Conservation (phyloP, 202 grass and related monocot genomes). For the Elaeis oleifera region DNA sequence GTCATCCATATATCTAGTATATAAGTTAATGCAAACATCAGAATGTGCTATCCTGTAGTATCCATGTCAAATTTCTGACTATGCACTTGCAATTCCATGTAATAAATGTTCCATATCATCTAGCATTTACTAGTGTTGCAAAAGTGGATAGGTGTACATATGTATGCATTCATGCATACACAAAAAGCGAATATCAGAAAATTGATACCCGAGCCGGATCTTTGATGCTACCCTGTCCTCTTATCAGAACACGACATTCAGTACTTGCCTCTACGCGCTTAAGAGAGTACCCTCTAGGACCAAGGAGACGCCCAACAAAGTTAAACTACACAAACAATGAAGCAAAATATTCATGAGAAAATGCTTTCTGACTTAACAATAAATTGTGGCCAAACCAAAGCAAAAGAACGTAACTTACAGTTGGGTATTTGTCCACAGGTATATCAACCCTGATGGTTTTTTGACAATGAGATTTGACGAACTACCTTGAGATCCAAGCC, state of each 20-base stretch:
- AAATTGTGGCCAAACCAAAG: too few relatives aligned
- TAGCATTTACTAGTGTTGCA: neutral
- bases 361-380: too few relatives aligned
- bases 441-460: conserved; percentile 38
- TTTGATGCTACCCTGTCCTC: conserved; percentile 37
- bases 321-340: conserved; percentile 25
- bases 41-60: too few relatives aligned
- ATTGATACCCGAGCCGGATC: conserved; percentile 26
- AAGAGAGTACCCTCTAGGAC: conserved; percentile 37
- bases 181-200: neutral
- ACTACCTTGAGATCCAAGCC: conserved; percentile 23
- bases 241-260: conserved; percentile 32
- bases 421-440: conserved; percentile 34
- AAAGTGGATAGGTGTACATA: neutral
- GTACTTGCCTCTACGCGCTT: conserved; percentile 36
- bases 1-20: too few relatives aligned
- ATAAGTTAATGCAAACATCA: too few relatives aligned
- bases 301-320: conserved; percentile 38
- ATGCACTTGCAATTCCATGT: too few relatives aligned
- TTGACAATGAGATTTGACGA: conserved; percentile 28
- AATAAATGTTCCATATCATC: too few relatives aligned
- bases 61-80: too few relatives aligned
- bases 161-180: neutral
- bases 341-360: conserved; percentile 1
- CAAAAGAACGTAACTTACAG: conserved; percentile 17